These are phyloP conservation scores for Metschnikowia baotianmanensis DNA, from an alignment of 805 yeast species.

Conservation along the genomic window DNA sequence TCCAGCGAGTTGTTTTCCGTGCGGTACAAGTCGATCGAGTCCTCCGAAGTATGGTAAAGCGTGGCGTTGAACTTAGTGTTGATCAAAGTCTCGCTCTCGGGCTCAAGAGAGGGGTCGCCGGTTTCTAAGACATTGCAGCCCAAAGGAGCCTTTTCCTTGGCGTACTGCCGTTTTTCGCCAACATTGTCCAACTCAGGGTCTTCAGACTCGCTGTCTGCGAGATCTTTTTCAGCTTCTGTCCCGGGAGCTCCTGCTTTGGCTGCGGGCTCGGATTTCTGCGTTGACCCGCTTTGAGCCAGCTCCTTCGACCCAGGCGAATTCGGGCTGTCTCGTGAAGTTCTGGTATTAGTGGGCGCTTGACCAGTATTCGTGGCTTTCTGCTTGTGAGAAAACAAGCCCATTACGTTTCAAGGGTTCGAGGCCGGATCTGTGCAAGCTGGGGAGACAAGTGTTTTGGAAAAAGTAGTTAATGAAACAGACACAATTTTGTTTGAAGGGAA, in stretches of 20 bases:
- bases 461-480: too few relatives aligned
- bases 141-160: constrained; percentile 17
- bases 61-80: constrained; percentile 40
- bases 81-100: constrained; percentile 30
- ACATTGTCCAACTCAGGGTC: constrained; percentile 8
- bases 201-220: background rate
- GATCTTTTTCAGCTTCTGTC: background rate
- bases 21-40: constrained; percentile 36
- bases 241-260: background rate
- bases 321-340: too few relatives aligned
- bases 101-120: constrained; percentile 5
- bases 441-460: too few relatives aligned
- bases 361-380: background rate
- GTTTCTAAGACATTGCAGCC: too few relatives aligned
- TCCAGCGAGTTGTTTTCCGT: constrained; percentile 39
- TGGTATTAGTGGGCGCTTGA: too few relatives aligned
- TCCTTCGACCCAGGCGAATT: too few relatives aligned
- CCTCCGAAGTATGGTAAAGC: constrained; percentile 38
- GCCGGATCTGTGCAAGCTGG: too few relatives aligned
- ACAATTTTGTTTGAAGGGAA: too few relatives aligned
- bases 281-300: too few relatives aligned
- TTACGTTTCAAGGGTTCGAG: too few relatives aligned
- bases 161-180: constrained; percentile 15
- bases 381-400: constrained; percentile 8
- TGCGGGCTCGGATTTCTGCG: background rate